Base-by-base conservation (phyloP, 2,329 filamentous ascomycete species). In the Cordyceps javanica region DNA sequence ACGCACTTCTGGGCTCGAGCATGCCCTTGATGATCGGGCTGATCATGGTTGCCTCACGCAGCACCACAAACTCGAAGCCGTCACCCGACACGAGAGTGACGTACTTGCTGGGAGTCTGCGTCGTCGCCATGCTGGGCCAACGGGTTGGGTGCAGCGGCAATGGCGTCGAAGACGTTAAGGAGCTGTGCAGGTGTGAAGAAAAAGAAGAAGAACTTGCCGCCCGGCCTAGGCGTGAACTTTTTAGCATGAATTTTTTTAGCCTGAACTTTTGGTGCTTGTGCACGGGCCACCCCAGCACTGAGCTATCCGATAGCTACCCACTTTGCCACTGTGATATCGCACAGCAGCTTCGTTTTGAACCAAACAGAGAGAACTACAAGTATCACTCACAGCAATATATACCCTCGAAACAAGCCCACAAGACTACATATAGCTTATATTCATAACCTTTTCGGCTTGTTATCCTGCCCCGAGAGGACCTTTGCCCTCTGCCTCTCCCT, bases 1-100 rank as follows among this genome's bases (percentile, higher is more conserved):
- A 70, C 68, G 64, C 67, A 87, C 86, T 87, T 64, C 80, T 78
- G 16, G 85, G 82, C 66, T 90, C 86, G 60, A 93, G 75, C 82
- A 90, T 91, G 69, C 84, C 81, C 73, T 84, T 88, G 73, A 93
- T 87, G 59, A 86, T 82, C 34, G 85, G 85, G 64, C 87, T 89
- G 66, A 89, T 77, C 66, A 83, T 77, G 60, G 88, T 84, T 3
- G 88, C 86, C 51, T 89, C 86, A 55, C 88, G 84, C 57, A 88
- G 77, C 53, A 92, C 79, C 62, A 89, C 83, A 69, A 90, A 92
- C 74, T 91, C 88, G 69, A 85, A 91, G 65, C 83, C 87, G 71
- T 93, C 89, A 63, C 78, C 81, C 0, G 88, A 91, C 42, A 91
- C 79, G 54, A 93, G 82, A 5, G 89, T 92, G 62, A 92, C 82